Conservation (phyloP, 2,329 filamentous ascomycete species). For the Cercospora sp. region DNA sequence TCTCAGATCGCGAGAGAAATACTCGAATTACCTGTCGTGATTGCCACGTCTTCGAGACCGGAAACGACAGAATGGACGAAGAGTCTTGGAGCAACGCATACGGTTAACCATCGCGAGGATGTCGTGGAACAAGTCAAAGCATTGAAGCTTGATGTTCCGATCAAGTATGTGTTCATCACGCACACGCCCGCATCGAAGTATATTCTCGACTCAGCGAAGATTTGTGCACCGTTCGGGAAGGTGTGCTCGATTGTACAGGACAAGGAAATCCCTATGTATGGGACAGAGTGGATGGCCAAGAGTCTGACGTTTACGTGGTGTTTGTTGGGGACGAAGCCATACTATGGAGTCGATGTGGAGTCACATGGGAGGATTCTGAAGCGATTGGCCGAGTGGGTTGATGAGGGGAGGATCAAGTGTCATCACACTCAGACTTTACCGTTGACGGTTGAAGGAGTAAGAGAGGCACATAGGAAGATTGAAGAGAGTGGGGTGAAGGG, state of each 20-base stretch:
- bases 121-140: constrained; percentile 40
- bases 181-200: constrained; percentile 16
- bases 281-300: constrained; percentile 15
- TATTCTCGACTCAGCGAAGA: constrained; percentile 17
- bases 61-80: constrained; percentile 44
- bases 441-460: constrained; percentile 42
- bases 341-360: constrained; percentile 20
- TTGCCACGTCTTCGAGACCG: constrained; percentile 46
- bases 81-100: constrained; percentile 47
- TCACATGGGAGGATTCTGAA: constrained; percentile 23
- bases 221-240: constrained; percentile 21
- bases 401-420: constrained; percentile 42
- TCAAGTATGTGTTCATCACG: constrained; percentile 25
- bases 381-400: constrained; percentile 39
- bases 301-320: constrained; percentile 22
- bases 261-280: constrained; percentile 15
- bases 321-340: constrained; percentile 21
- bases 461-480: constrained; percentile 43
- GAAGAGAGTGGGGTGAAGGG: constrained; percentile 43
- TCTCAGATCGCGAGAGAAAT: constrained; percentile 46
- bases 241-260: constrained; percentile 23
- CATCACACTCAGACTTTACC: constrained; percentile 42
- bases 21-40: constrained; percentile 32
- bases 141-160: constrained; percentile 14
- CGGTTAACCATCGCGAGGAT: constrained; percentile 46